Evolutionary conservation across 2,329 filamentous ascomycete species (phyloP).

Genomic region (Colletotrichum lini): DNA sequence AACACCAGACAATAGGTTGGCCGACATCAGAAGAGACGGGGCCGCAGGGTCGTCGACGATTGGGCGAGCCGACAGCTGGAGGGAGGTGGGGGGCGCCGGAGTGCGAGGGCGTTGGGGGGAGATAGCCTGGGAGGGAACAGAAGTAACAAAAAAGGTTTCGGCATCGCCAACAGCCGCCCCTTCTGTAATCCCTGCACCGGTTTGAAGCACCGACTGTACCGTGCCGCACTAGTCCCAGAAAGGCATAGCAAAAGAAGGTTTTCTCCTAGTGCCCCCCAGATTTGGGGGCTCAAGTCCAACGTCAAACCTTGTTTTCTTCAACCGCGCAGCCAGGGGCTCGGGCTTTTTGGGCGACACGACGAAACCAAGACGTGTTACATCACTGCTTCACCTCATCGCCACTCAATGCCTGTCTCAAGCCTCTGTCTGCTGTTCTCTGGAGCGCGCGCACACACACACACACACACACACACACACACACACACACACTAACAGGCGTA

Average conservation of each 20-base stretch:
- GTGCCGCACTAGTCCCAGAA: slow-evolving; percentile 17
- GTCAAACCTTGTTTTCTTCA: slow-evolving; percentile 37
- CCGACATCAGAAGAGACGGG: slow-evolving; percentile 26
- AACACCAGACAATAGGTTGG: slow-evolving; percentile 3
- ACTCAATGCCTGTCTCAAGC: slow-evolving; percentile 46
- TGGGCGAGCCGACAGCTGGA: background rate
- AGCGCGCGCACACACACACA: background rate
- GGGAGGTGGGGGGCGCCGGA: slow-evolving; percentile 1
- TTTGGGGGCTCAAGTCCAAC: slow-evolving; percentile 42
- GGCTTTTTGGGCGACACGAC: slow-evolving; percentile 43
- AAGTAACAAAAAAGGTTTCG: slow-evolving; percentile 40
- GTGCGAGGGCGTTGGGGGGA: background rate
- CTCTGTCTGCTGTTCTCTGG: background rate
- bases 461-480: slow-evolving; percentile 6
- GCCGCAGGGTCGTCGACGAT: background rate
- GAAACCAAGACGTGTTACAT: slow-evolving; percentile 64
- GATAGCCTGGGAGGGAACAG: too few relatives aligned
- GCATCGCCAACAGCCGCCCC: slow-evolving; percentile 39
- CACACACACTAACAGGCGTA: slow-evolving; percentile 4
- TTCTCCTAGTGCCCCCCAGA: slow-evolving; percentile 41
- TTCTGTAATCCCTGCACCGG: slow-evolving; percentile 39
- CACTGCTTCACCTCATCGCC: slow-evolving; percentile 59
- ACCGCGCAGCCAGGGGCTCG: slow-evolving; percentile 38
- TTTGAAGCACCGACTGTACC: slow-evolving; percentile 42
- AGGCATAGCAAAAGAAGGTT: slow-evolving; percentile 20